Evolutionary conservation across 805 yeast species (phyloP).

Genomic region (Barnettozyma salicaria): DNA sequence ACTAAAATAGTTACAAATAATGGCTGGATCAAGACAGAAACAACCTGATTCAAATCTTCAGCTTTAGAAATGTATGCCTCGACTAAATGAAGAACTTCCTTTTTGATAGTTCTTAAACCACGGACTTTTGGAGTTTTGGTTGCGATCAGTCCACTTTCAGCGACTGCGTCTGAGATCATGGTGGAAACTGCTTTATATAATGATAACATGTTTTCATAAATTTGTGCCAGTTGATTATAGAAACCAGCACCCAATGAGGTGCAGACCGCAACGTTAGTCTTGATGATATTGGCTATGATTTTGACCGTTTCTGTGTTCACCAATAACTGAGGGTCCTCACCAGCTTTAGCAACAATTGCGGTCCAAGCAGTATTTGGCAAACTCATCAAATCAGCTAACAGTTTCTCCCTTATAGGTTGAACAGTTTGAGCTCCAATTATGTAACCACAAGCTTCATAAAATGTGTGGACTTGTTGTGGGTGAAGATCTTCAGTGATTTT

Average conservation of each 20-base stretch:
- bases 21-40: constrained; percentile 74
- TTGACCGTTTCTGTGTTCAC: constrained; percentile 80
- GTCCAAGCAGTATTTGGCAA: constrained; percentile 94
- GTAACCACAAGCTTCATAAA: constrained; percentile 95
- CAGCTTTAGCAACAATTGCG: constrained; percentile 79
- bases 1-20: constrained; percentile 78
- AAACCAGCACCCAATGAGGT: constrained; percentile 90
- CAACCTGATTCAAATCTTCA: constrained; percentile 75
- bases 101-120: constrained; percentile 92
- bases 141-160: constrained; percentile 76
- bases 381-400: constrained; percentile 75
- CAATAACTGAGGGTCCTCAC: constrained; percentile 74
- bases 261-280: constrained; percentile 94
- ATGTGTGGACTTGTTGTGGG: constrained; percentile 97
- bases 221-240: constrained; percentile 77
- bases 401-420: constrained; percentile 58
- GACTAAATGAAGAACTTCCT: constrained; percentile 82
- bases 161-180: constrained; percentile 77
- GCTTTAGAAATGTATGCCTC: constrained; percentile 88
- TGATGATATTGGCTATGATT: constrained; percentile 86
- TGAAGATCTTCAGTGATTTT: constrained; percentile 84
- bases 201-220: constrained; percentile 85
- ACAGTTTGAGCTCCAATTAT: constrained; percentile 84
- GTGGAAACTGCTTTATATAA: constrained; percentile 83
- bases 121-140: constrained; percentile 94